phyloP scores from a whole-genome alignment of 2,329 filamentous ascomycete species.

The Ceratocystis ficicola region DNA sequence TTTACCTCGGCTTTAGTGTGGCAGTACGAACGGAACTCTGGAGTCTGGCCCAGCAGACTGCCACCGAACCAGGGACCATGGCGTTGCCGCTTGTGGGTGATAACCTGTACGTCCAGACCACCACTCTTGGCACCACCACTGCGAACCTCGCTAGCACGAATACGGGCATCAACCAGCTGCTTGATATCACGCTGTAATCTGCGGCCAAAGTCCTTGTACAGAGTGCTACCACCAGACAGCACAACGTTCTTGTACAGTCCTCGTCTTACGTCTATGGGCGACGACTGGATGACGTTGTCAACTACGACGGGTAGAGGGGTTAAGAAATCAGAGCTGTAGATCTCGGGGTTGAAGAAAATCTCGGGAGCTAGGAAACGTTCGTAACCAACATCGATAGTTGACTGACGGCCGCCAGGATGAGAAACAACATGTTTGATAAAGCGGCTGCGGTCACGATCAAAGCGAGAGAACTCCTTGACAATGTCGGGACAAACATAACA shows the following conservation, averaged over 20 bases:
- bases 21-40: conserved; percentile 97
- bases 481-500: conserved; percentile 98
- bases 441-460: conserved; percentile 81
- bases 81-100: conserved; percentile 91
- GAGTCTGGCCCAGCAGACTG: conserved; percentile 88
- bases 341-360: conserved; percentile 99
- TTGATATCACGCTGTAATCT: conserved; percentile 94
- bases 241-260: conserved; percentile 99
- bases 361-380: conserved; percentile 96
- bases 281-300: conserved; percentile 92
- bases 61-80: conserved; percentile 98
- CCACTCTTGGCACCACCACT: conserved; percentile 89
- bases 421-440: conserved; percentile 84
- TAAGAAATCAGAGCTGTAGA: conserved; percentile 96
- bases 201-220: conserved; percentile 97
- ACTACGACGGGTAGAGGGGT: conserved; percentile 90
- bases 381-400: conserved; percentile 86
- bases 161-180: conserved; percentile 84
- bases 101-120: conserved; percentile 90
- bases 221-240: conserved; percentile 85
- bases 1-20: conserved; percentile 71
- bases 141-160: conserved; percentile 79
- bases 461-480: conserved; percentile 93
- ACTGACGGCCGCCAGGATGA: conserved; percentile 72
- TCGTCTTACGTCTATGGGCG: conserved; percentile 91